Evolutionary conservation across 208 protist species (phyloP), one percentile per base, ranked within the genome.

Genomic region (Acanthamoeba healyi): DNA sequence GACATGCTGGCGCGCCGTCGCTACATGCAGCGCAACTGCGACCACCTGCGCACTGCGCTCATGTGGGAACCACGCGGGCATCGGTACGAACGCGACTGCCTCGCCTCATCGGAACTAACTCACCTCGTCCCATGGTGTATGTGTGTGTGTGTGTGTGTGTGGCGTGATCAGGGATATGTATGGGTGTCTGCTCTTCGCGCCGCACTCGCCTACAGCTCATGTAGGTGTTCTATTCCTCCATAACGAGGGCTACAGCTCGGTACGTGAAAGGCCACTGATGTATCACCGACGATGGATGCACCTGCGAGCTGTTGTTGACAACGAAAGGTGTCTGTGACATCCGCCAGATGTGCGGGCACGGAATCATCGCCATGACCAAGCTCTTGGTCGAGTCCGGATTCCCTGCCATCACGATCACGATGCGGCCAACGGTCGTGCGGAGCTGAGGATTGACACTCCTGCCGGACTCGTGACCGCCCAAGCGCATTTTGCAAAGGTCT

Each of bases 331-430:
- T n/a, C n/a, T n/a, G n/a, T n/a, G n/a, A n/a, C n/a, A n/a, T n/a
- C n/a, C n/a, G n/a, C n/a, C 61, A 70, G 61, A 82, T 82, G 72
- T 82, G 72, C n/a, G 72, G 72, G 22, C 72, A 82, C 38, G 72
- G 72, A 6, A 82, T 82, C 72, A 82, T 82, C 72, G 72, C 72
- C 9, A 42, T 82, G 72, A 82, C 72, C n/a, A 82, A 82, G 42
- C 38, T 51, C 17, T 24, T 82, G 38, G 72, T 82, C 17, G 72
- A 82, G 72, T 82, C 72, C n/a, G 34, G 38, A 9, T 82, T 82
- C 42, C 36, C 10, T 9, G 61, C 61, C n/a, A n/a, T n/a, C n/a
- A n/a, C 14, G 61, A 70, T 26, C 61, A 12, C 19, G 61, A 70
- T 26, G 26, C 61, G 22, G 29, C 61, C 61, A 70, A 70, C 61